phyloP scores from a whole-genome alignment of 2,329 filamentous ascomycete species.

The Pseudofabraea citricarpa region DNA sequence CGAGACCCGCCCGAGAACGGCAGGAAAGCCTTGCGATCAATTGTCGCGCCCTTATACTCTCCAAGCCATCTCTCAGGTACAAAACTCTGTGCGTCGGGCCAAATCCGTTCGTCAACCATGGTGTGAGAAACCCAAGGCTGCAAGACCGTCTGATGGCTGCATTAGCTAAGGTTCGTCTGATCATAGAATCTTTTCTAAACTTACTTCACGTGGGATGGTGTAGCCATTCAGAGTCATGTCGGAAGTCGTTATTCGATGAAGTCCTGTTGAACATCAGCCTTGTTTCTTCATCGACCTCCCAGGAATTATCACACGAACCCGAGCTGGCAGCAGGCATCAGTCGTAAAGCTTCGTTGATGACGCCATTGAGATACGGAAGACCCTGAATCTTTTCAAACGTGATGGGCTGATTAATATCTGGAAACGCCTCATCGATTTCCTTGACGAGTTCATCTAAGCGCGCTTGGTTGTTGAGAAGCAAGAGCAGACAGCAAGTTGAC shows the following conservation, averaged over 20 bases:
- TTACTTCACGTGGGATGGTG: too few species aligned
- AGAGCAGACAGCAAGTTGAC: neutral
- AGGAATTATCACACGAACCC: too few species aligned
- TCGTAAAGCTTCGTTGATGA: neutral
- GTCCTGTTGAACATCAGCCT: too few species aligned
- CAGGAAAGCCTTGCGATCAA: conserved; percentile 15
- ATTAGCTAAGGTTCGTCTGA: too few species aligned
- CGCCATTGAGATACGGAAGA: neutral
- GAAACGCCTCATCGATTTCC: neutral
- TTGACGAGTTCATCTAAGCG: neutral
- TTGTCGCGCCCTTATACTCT: conserved; percentile 8
- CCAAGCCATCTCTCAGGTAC: neutral
- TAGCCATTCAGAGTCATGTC: too few species aligned
- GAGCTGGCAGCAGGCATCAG: too few species aligned
- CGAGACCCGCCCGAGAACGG: conserved; percentile 26
- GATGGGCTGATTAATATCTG: neutral
- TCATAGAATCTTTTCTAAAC: too few species aligned
- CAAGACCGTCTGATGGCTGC: too few species aligned
- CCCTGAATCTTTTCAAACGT: neutral
- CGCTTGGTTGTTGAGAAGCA: neutral
- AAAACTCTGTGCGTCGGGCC: neutral
- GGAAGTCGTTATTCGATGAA: too few species aligned
- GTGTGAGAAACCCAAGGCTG: too few species aligned
- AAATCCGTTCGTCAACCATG: neutral
- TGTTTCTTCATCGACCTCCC: too few species aligned